Percentiles rank a stretch among this genome's conserved stretches.
phyloP scores from a whole-genome alignment of 164 flowering plant genomes.

The Aristolochia fimbriata region DNA sequence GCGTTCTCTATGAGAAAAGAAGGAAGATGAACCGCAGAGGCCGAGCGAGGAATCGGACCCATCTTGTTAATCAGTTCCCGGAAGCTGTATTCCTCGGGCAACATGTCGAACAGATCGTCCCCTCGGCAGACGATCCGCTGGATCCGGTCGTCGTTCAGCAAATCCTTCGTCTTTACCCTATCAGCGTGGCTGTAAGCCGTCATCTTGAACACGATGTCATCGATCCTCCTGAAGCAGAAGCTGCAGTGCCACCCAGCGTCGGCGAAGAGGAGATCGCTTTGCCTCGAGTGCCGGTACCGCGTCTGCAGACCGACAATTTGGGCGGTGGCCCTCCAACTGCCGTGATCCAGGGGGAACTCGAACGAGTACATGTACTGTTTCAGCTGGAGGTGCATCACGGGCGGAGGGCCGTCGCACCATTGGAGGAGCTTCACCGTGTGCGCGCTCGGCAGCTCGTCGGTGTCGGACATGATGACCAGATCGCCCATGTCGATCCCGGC shows the following conservation, averaged over 20 bases:
- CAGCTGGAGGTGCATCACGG: conserved; percentile 32
- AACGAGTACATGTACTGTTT: conserved; percentile 36
- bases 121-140: conserved; percentile 33
- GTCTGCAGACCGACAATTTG: conserved; percentile 23
- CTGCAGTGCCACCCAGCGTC: conserved; percentile 51
- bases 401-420: conserved; percentile 38
- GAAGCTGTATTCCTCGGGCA: conserved; percentile 40
- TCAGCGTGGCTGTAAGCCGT: conserved; percentile 44
- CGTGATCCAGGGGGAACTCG: conserved; percentile 37
- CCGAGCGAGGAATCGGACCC: conserved; percentile 29
- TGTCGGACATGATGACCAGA: conserved; percentile 36
- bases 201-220: conserved; percentile 39
- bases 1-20: conserved; percentile 33
- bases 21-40: conserved; percentile 37
- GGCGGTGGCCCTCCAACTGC: conserved; percentile 33
- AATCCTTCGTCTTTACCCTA: conserved; percentile 22
- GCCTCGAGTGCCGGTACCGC: conserved; percentile 27
- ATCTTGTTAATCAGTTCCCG: conserved; percentile 32
- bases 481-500: conserved; percentile 33
- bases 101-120: conserved; percentile 36
- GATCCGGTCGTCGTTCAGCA: conserved; percentile 23
- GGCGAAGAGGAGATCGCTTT: conserved; percentile 23
- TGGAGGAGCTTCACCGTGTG: conserved; percentile 31
- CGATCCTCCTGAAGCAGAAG: conserved; percentile 30
- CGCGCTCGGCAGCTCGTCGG: conserved; percentile 38